Evolutionary conservation across 176 grass and related monocot species (phyloP).

Genomic region (Thalia dealbata): DNA sequence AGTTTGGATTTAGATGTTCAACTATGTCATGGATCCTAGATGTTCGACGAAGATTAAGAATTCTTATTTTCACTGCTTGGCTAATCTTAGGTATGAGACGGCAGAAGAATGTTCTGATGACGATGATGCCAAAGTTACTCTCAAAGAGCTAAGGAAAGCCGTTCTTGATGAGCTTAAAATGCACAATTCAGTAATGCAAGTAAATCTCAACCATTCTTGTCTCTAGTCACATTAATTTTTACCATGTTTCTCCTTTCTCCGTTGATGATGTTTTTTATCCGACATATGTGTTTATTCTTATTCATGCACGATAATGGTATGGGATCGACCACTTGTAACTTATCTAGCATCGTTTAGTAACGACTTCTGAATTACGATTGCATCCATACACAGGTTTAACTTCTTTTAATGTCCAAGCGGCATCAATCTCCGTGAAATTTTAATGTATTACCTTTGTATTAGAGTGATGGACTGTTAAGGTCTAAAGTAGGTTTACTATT

Average conservation of each 20-base stretch:
- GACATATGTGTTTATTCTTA: not conserved
- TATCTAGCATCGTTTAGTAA: no score
- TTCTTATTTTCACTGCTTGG: not conserved
- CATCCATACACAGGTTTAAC: no score
- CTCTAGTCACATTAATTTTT: not conserved
- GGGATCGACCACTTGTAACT: not conserved
- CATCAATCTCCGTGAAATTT: no score
- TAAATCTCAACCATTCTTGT: conserved; percentile 10
- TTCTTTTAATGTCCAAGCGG: no score
- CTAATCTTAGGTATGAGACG: conserved; percentile 72
- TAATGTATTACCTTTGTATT: no score
- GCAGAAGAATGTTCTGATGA: conserved; percentile 89
- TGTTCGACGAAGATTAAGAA: no score
- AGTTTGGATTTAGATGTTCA: not conserved
- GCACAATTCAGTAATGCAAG: conserved; percentile 67
- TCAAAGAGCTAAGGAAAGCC: conserved; percentile 48
- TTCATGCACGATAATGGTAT: not conserved
- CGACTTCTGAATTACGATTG: no score
- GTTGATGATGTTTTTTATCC: not conserved
- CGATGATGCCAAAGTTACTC: conserved; percentile 72
- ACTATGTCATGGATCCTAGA: no score
- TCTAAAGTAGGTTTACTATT: no score
- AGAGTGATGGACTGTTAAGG: no score
- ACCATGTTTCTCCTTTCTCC: not conserved
- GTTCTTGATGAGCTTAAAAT: conserved; percentile 63